These are phyloP conservation scores for Marchantia paleacea DNA, from an alignment of 225 moss, liverwort and hornwort species.

Conservation along the genomic window DNA sequence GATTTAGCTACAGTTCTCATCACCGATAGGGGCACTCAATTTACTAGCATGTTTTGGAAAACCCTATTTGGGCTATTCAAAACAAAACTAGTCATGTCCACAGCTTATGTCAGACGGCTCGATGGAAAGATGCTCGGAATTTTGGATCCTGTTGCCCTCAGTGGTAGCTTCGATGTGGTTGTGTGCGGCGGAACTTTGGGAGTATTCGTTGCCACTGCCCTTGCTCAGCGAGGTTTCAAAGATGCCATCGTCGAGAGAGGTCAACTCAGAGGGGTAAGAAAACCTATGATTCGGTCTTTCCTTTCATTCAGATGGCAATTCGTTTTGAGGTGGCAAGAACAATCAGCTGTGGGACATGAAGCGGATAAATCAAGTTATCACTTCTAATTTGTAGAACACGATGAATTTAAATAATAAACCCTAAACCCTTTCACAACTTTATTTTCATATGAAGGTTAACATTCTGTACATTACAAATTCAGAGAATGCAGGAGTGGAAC, in stretches of 20 bases:
- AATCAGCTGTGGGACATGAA: background rate
- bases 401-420: too few species aligned
- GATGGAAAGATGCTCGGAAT: slow-evolving; percentile 48
- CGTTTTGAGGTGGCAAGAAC: background rate
- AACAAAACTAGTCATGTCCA: too few species aligned
- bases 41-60: too few species aligned
- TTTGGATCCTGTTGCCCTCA: slow-evolving; percentile 30
- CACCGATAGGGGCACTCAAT: too few species aligned
- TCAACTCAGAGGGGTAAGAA: slow-evolving; percentile 76
- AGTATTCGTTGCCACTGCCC: slow-evolving; percentile 82
- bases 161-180: slow-evolving; percentile 64
- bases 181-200: slow-evolving; percentile 97
- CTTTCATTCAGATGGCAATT: too few species aligned
- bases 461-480: slow-evolving; percentile 2
- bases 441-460: background rate
- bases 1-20: too few species aligned
- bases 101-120: slow-evolving; percentile 58
- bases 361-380: too few species aligned
- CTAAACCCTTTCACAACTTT: too few species aligned
- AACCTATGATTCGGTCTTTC: background rate
- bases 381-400: too few species aligned
- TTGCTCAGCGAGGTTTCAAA: slow-evolving; percentile 68
- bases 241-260: slow-evolving; percentile 86
- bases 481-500: slow-evolving; percentile 93
- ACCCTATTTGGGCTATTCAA: too few species aligned